Evolutionary conservation across 2,329 filamentous ascomycete genomes (phyloP).

Genomic region (Hymenoscyphus salicellus): DNA sequence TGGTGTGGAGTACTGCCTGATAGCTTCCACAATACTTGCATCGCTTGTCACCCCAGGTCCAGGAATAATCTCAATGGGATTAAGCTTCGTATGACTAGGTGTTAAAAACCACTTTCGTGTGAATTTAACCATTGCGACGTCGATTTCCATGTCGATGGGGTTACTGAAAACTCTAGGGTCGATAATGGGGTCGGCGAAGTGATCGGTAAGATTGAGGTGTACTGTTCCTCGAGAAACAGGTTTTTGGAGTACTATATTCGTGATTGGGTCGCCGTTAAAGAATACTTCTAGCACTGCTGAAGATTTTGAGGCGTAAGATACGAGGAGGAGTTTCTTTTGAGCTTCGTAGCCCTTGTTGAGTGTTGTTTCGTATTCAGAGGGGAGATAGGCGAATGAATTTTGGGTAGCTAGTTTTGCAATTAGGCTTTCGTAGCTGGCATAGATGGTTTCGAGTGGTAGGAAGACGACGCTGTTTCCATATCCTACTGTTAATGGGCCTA

Average conservation of each 20-base stretch:
- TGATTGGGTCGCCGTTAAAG: conserved; percentile 5
- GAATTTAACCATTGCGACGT: conserved; percentile 21
- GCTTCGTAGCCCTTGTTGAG: conserved; percentile 5
- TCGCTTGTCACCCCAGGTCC: conserved; percentile 30
- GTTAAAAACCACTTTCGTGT: conserved; percentile 5
- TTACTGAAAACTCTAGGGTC: conserved; percentile 38
- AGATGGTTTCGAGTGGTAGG: conserved; percentile 5
- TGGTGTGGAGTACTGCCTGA: conserved; percentile 35
- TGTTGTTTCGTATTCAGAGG: not conserved
- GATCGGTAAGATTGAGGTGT: conserved; percentile 29
- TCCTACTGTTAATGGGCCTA: conserved; percentile 4
- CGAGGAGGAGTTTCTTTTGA: conserved; percentile 10
- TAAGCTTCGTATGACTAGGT: conserved; percentile 33
- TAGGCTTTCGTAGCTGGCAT: not conserved
- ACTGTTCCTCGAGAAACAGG: conserved; percentile 26
- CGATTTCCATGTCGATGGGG: conserved; percentile 38
- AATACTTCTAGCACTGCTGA: conserved; percentile 7
- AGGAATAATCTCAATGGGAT: conserved; percentile 35
- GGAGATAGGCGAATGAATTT: not conserved
- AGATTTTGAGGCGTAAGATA: conserved; percentile 4
- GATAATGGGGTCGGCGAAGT: conserved; percentile 34
- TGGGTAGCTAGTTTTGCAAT: not conserved
- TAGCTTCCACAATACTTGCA: conserved; percentile 27
- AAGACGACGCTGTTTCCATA: conserved; percentile 8
- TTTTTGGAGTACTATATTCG: not conserved